These are phyloP conservation scores for Petasospora rhodanensis DNA, from an alignment of 1,139 yeast genomes.

Conservation along the genomic window DNA sequence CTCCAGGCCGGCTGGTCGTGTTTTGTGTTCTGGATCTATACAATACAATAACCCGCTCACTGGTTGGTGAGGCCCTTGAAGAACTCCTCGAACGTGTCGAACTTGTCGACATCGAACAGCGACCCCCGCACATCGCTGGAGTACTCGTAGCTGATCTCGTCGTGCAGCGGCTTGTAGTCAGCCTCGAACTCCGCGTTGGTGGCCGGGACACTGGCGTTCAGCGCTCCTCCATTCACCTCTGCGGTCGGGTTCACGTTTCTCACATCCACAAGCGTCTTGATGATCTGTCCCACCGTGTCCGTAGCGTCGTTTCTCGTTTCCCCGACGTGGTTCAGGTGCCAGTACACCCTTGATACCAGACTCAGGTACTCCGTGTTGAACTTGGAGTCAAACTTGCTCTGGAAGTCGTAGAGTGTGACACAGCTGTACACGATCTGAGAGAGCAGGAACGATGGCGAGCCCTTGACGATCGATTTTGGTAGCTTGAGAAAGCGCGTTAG, in stretches of 20 bases:
- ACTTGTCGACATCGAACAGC: conserved; percentile 31
- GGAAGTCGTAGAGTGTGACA: conserved; percentile 42
- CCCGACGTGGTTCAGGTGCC: conserved; percentile 52
- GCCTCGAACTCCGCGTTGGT: too few species aligned
- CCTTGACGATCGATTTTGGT: conserved; percentile 41
- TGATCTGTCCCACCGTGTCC: conserved; percentile 48
- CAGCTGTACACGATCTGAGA: conserved; percentile 49
- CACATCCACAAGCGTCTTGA: conserved; percentile 42
- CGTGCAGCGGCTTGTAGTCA: conserved; percentile 23
- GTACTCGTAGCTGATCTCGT: conserved; percentile 23
- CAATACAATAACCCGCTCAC: conserved; percentile 1
- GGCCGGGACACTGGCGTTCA: too few species aligned
- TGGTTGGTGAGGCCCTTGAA: conserved; percentile 34
- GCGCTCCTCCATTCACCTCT: too few species aligned
- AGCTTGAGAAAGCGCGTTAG: conserved; percentile 39
- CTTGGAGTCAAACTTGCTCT: conserved; percentile 32
- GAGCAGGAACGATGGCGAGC: conserved; percentile 46
- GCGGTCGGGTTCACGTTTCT: too few species aligned
- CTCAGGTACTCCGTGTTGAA: conserved; percentile 37
- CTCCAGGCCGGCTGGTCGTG: too few species aligned
- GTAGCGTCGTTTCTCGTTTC: conserved; percentile 51
- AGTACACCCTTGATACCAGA: conserved; percentile 45
- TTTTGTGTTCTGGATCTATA: too few species aligned
- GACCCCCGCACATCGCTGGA: conserved; percentile 12
- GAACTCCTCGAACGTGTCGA: conserved; percentile 45